Evolutionary conservation across 2,329 filamentous ascomycete species (phyloP).

Genomic region (Colletotrichum sp.): DNA sequence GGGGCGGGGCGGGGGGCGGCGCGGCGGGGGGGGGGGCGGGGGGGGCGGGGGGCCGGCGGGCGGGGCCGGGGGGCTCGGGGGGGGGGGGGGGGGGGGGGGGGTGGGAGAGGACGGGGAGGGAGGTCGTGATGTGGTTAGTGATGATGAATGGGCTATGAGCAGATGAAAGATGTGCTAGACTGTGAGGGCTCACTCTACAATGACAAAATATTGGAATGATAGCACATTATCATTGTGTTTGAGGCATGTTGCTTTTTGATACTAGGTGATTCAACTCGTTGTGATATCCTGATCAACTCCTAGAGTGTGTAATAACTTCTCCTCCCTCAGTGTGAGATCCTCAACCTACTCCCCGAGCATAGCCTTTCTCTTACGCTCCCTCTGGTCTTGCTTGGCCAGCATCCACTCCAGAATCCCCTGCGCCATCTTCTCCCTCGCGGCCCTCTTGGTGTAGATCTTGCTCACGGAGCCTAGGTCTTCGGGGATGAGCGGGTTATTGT

Average conservation of each 20-base stretch:
- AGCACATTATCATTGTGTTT: fast-evolving
- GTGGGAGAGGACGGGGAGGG: conserved; percentile 30
- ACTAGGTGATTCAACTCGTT: background rate
- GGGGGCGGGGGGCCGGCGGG: conserved; percentile 41
- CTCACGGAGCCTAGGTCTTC: conserved; percentile 35
- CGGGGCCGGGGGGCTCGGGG: no score
- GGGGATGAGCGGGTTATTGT: conserved; percentile 32
- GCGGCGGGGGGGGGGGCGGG: conserved; percentile 40
- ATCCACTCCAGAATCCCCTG: conserved; percentile 43
- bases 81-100: conserved; percentile 40
- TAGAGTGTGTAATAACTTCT: background rate
- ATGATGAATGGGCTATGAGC: background rate
- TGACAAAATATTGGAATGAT: background rate
- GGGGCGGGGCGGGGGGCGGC: no score
- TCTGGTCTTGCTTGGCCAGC: conserved; percentile 16
- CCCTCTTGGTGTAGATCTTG: conserved; percentile 35
- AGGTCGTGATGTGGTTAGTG: background rate
- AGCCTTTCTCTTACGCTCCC: conserved; percentile 8
- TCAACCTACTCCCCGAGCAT: background rate
- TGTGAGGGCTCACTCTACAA: background rate
- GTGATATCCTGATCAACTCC: background rate
- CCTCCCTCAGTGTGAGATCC: background rate
- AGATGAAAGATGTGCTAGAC: background rate
- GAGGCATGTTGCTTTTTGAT: background rate
- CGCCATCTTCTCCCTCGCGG: conserved; percentile 43